phyloP scores from a whole-genome alignment of 2,329 filamentous ascomycete genomes.

The Aspergillus piperis region DNA sequence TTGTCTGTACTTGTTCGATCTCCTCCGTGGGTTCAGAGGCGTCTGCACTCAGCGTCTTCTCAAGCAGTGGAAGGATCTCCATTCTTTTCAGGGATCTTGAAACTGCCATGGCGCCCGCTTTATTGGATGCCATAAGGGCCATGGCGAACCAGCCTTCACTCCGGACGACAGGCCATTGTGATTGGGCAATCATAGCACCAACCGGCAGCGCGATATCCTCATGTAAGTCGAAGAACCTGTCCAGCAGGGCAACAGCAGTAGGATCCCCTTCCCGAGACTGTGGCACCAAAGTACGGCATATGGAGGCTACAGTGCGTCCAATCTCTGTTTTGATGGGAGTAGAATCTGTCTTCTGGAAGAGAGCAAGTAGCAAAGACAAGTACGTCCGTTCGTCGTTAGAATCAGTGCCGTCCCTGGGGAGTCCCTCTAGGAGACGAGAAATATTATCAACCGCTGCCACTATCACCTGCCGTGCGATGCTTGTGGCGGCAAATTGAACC shows the following conservation, averaged over 20 bases:
- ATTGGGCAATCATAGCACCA: conserved; percentile 47
- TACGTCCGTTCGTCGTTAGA: conserved; percentile 37
- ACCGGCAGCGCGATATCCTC: conserved; percentile 41
- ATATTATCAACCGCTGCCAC: conserved; percentile 42
- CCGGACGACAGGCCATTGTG: conserved; percentile 50
- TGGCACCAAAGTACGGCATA: conserved; percentile 44
- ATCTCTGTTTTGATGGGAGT: conserved; percentile 50
- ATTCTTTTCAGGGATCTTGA: conserved; percentile 38
- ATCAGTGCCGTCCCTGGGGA: conserved; percentile 32
- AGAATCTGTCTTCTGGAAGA: conserved; percentile 47
- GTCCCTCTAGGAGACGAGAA: conserved; percentile 35
- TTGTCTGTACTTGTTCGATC: conserved; percentile 27
- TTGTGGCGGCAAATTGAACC: conserved; percentile 47
- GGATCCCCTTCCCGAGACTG: conserved; percentile 26
- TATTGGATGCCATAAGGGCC: conserved; percentile 46
- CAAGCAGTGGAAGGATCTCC: conserved; percentile 37
- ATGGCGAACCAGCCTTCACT: conserved; percentile 54
- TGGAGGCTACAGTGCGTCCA: conserved; percentile 48
- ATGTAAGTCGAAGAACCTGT: conserved; percentile 39
- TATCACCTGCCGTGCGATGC: conserved; percentile 44
- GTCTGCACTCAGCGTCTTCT: conserved; percentile 30
- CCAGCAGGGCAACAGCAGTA: conserved; percentile 28
- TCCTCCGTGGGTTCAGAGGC: conserved; percentile 24
- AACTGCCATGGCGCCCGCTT: conserved; percentile 35
- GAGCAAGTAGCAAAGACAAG: conserved; percentile 43